Evolutionary conservation across 2,329 filamentous ascomycete species (phyloP), one percentile per base, ranked within the genome.

Genomic region (Scorias spongiosa): DNA sequence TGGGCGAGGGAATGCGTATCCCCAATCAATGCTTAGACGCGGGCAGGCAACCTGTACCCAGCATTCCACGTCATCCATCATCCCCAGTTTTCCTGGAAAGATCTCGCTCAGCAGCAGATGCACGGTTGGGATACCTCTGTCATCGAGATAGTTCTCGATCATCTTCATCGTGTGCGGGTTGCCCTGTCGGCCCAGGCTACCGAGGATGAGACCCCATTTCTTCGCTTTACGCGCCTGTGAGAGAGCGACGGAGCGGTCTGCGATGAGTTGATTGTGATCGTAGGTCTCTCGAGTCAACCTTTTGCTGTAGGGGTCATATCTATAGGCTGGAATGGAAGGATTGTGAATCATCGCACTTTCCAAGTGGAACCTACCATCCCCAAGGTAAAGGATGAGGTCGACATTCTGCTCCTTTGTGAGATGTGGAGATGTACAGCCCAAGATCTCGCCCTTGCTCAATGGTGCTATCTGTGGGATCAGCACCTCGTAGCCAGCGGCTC

Each of bases 261-360:
- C 74, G 57, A 93, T 84, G 74, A 98, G 91, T 59, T 93, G 87
- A 18, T 83, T 76, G 62, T 98, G 91, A 37, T 84, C 84, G 63
- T 98, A 98, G 18, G 76, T 81, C 65, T 98, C 93, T 51, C 84
- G 80, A 2, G 89, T 95, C 26, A 98, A 75, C 46, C 84, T 86
- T 41, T 89, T 78, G 10, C 87, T 91, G 66, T 98, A 98, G 0
- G 93, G 91, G 59, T 98, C 91, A 63, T 98, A 98, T 50, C 91
- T 77, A 65, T 95, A 98, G 2, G 93, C 89, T 1, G 89, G 84
- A 30, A 95, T 76, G 5, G 70, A 66, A 0, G 93, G 91, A 64
- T 98, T 98, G 60, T 96, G 91, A 52, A 98, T 98, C 89, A 98
- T 98, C 57, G 93, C 89, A 57, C 85, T 93, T 65, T 98, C 91